phyloP scores from a whole-genome alignment of 257 asterid genomes.

The Buddleja alternifolia region DNA sequence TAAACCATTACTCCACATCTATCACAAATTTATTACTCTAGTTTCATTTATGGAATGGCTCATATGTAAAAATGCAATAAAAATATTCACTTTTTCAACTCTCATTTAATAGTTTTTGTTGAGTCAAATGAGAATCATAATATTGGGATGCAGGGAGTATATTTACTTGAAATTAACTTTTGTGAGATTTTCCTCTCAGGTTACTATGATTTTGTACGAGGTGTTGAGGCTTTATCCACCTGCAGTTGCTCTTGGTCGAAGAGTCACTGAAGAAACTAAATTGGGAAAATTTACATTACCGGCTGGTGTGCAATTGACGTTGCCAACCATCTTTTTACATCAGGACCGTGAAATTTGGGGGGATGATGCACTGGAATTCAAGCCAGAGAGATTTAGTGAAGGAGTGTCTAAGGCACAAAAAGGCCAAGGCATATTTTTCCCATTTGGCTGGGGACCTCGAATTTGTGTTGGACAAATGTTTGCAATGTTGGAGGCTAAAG shows the following conservation, averaged over 20 bases:
- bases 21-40: too few relatives aligned
- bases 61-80: too few relatives aligned
- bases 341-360: slow-evolving; percentile 56
- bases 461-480: slow-evolving; percentile 62
- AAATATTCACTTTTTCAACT: too few relatives aligned
- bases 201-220: slow-evolving; percentile 59
- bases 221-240: slow-evolving; percentile 61
- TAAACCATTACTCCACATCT: too few relatives aligned
- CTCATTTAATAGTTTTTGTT: too few relatives aligned
- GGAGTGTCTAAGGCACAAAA: slow-evolving; percentile 46
- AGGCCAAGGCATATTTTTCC: slow-evolving; percentile 35
- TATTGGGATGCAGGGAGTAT: too few relatives aligned
- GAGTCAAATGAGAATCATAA: too few relatives aligned
- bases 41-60: too few relatives aligned
- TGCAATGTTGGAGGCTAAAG: slow-evolving; percentile 57
- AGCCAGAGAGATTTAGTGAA: slow-evolving; percentile 53
- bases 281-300: slow-evolving; percentile 45
- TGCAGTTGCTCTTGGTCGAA: slow-evolving; percentile 18
- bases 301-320: slow-evolving; percentile 36
- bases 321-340: slow-evolving; percentile 45
- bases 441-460: slow-evolving; percentile 60
- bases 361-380: slow-evolving; percentile 57
- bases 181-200: too few relatives aligned
- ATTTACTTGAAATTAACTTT: too few relatives aligned
- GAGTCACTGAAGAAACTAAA: slow-evolving; percentile 27